A percentile compares a stretch with the other conserved stretches of the same genome.
Evolutionary conservation across 2,329 filamentous ascomycete genomes (phyloP).

Genomic region (Sclerotinia trifoliorum): DNA sequence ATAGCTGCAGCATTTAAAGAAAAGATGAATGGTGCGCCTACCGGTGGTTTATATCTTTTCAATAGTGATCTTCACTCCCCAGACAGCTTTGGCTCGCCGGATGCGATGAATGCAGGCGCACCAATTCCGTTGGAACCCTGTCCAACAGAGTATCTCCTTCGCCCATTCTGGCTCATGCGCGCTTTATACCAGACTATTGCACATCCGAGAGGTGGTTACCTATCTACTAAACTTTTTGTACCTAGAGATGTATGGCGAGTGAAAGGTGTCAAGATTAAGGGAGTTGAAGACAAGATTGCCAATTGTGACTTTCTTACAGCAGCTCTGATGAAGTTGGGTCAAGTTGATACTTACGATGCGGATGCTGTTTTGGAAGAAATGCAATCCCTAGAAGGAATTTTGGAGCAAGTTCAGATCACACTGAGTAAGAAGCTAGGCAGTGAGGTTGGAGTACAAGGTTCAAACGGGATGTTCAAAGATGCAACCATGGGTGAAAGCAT

Average conservation of each 20-base stretch:
- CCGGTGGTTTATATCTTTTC: constrained; percentile 75
- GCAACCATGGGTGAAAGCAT: constrained; percentile 48
- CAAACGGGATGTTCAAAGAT: constrained; percentile 73
- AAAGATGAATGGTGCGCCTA: constrained; percentile 54
- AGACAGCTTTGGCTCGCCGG: constrained; percentile 62
- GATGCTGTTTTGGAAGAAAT: constrained; percentile 93
- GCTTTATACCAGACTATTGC: constrained; percentile 89
- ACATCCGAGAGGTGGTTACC: constrained; percentile 86
- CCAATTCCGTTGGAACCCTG: constrained; percentile 86
- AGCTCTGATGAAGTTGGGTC: constrained; percentile 76
- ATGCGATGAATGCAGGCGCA: constrained; percentile 59
- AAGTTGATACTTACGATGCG: constrained; percentile 85
- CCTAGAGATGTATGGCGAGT: constrained; percentile 92
- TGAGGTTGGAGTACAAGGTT: constrained; percentile 82
- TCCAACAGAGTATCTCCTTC: constrained; percentile 81
- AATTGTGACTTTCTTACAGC: constrained; percentile 90
- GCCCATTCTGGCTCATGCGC: constrained; percentile 97
- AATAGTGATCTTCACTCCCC: constrained; percentile 77
- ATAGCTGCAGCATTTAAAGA: constrained; percentile 62
- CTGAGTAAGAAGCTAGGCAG: constrained; percentile 84
- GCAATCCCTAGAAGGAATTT: constrained; percentile 78
- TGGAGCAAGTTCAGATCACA: constrained; percentile 79
- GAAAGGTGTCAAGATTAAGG: constrained; percentile 88
- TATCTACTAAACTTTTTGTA: constrained; percentile 89
- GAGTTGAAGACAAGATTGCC: constrained; percentile 87